phyloP scores from a whole-genome alignment of 2,329 filamentous ascomycete species.

The Ophiosphaerella narmari region DNA sequence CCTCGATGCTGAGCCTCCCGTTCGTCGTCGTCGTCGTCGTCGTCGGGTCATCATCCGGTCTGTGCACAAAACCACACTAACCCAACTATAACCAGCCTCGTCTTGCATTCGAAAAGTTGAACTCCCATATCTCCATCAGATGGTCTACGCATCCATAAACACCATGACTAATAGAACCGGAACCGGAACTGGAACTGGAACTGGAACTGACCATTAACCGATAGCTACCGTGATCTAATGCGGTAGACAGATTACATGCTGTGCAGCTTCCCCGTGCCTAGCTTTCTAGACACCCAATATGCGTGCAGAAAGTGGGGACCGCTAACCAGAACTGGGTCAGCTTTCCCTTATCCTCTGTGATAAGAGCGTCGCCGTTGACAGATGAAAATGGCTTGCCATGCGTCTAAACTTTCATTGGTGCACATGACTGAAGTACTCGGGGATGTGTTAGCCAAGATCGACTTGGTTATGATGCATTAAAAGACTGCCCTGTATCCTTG shows the following conservation, averaged over 20 bases:
- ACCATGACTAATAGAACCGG: too few species aligned
- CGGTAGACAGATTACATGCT: conserved; percentile 1
- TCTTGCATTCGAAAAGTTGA: too few species aligned
- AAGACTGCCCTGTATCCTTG: conserved; percentile 22
- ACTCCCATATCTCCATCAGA: too few species aligned
- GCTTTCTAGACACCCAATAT: neutral
- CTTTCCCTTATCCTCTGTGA: conserved; percentile 4
- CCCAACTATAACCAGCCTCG: too few species aligned
- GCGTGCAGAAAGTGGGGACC: conserved; percentile 5
- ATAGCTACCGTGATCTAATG: neutral
- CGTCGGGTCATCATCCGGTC: too few species aligned
- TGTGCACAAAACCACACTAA: too few species aligned
- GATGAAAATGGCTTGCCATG: neutral
- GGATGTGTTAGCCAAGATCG: too few species aligned
- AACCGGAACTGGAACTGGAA: neutral
- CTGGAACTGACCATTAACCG: neutral
- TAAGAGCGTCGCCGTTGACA: conserved; percentile 3
- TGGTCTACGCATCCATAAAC: too few species aligned
- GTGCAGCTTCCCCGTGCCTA: conserved; percentile 2
- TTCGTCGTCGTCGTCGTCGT: too few species aligned
- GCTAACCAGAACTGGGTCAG: conserved; percentile 4
- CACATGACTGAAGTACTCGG: too few species aligned
- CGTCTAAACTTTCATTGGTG: neutral
- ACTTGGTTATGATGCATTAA: conserved; percentile 19
- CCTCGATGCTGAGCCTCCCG: too few species aligned